These are phyloP conservation scores for Phytophthora sp. DNA, from an alignment of 352 stramenopile genomes.

Conservation along the genomic window DNA sequence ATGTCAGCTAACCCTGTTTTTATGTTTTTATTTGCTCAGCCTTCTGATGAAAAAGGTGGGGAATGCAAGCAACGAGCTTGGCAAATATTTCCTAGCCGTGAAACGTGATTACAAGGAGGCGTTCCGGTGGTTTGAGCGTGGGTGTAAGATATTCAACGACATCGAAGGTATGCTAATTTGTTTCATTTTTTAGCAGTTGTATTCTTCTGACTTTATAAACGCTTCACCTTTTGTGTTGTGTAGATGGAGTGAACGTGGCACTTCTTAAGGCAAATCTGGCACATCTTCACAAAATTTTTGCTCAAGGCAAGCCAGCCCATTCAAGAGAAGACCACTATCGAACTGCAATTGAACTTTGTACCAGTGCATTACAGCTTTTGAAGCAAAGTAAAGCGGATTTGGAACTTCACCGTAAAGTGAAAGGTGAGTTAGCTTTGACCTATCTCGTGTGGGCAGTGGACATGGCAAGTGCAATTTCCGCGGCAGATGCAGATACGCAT, in stretches of 20 bases:
- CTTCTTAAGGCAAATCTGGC: constrained; percentile 81
- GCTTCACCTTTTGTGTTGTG: constrained; percentile 4
- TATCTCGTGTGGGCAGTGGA: constrained; percentile 86
- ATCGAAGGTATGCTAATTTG: constrained; percentile 64
- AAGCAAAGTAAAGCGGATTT: constrained; percentile 73
- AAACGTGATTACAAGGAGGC: constrained; percentile 58
- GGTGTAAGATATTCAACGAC: constrained; percentile 78
- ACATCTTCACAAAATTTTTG: constrained; percentile 87
- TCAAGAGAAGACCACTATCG: constrained; percentile 63
- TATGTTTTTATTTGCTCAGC: constrained; percentile 37
- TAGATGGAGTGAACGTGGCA: constrained; percentile 83
- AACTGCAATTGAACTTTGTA: constrained; percentile 66
- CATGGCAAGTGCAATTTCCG: constrained; percentile 39
- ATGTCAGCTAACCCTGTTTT: constrained; percentile 11
- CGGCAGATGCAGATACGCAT: background rate
- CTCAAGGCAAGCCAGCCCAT: constrained; percentile 46
- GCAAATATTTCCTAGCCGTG: constrained; percentile 66
- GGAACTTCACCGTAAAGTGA: constrained; percentile 73
- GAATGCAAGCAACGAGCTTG: constrained; percentile 86
- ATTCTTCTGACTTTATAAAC: background rate
- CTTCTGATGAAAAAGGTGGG: constrained; percentile 88
- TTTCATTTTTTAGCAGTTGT: background rate
- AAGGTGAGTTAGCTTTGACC: constrained; percentile 80
- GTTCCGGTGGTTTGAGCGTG: constrained; percentile 81
- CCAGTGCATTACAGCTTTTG: constrained; percentile 62